Conservation (phyloP, 78 protist species). For the Dictyostelium firmibasis region DNA sequence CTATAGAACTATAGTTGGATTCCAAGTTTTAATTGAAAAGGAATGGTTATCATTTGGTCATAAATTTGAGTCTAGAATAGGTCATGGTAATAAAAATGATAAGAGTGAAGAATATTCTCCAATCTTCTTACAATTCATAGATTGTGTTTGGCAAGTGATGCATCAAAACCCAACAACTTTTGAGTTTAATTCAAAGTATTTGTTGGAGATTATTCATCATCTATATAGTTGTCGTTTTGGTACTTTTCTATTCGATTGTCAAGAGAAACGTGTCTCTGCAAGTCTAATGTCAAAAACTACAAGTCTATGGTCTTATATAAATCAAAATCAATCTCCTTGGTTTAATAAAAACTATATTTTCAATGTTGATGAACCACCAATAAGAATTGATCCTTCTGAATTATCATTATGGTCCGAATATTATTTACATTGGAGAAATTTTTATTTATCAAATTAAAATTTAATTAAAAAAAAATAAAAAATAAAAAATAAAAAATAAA, state of each 20-base stretch:
- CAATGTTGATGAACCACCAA: background rate
- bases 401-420: slow-evolving; percentile 46
- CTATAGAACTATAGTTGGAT: slow-evolving; percentile 93
- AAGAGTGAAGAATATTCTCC: slow-evolving; percentile 84
- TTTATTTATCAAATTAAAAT: slow-evolving; percentile 3
- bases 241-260: slow-evolving; percentile 74
- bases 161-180: slow-evolving; percentile 36
- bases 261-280: slow-evolving; percentile 21
- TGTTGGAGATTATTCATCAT: slow-evolving; percentile 64
- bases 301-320: slow-evolving; percentile 52
- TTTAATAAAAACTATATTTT: background rate
- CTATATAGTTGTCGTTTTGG: slow-evolving; percentile 75
- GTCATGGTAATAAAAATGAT: slow-evolving; percentile 49
- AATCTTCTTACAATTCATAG: slow-evolving; percentile 95
- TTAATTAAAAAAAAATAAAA: background rate
- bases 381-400: slow-evolving; percentile 1
- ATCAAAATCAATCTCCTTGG: background rate
- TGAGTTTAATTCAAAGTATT: slow-evolving; percentile 61
- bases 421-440: slow-evolving; percentile 43
- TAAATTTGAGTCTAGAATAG: slow-evolving; percentile 83
- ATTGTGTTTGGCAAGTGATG: slow-evolving; percentile 90
- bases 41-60: slow-evolving; percentile 91
- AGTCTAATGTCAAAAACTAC: background rate
- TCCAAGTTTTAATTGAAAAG: slow-evolving; percentile 89
- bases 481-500: background rate